Percentiles rank a stretch among this genome's conserved stretches.
Evolutionary conservation across 768 basidiomycete genomes (phyloP).

Genomic region (Podaxis sp.): DNA sequence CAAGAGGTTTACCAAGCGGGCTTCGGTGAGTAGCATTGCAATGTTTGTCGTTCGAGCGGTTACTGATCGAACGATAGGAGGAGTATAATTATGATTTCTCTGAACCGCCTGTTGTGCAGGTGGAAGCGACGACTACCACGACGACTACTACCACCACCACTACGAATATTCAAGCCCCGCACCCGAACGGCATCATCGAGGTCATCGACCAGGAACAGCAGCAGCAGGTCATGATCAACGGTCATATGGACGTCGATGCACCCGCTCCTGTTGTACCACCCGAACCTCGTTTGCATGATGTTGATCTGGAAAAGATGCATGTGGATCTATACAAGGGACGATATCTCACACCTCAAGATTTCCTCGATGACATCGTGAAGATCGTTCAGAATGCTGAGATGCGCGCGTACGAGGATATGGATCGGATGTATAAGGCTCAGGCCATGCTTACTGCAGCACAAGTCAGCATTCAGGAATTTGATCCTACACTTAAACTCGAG

Average conservation of each 20-base stretch:
- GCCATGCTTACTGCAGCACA: slow-evolving; percentile 87
- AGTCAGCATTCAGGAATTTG: slow-evolving; percentile 86
- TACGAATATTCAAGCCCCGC: slow-evolving; percentile 28
- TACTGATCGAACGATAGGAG: slow-evolving; percentile 45
- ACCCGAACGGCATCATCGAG: slow-evolving; percentile 46
- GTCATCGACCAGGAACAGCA: slow-evolving; percentile 34
- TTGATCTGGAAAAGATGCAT: slow-evolving; percentile 94
- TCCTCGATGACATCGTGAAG: slow-evolving; percentile 79
- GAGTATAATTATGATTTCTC: slow-evolving; percentile 62
- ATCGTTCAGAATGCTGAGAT: slow-evolving; percentile 76
- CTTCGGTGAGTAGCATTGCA: slow-evolving; percentile 51
- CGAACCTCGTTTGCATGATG: slow-evolving; percentile 64
- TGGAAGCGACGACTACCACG: slow-evolving; percentile 24
- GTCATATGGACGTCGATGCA: slow-evolving; percentile 13
- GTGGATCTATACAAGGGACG: slow-evolving; percentile 77
- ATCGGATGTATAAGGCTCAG: slow-evolving; percentile 78
- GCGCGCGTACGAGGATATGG: slow-evolving; percentile 61
- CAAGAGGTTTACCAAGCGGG: slow-evolving; percentile 83
- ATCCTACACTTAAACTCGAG: slow-evolving; percentile 72
- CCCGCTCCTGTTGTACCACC: slow-evolving; percentile 23
- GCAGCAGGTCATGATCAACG: slow-evolving; percentile 30
- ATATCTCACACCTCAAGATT: slow-evolving; percentile 86
- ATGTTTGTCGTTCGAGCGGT: not conserved
- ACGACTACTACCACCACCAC: slow-evolving; percentile 23
- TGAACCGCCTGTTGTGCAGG: slow-evolving; percentile 16